Conservation (phyloP, 805 yeast genomes). For the Wickerhamia fluorescens region DNA sequence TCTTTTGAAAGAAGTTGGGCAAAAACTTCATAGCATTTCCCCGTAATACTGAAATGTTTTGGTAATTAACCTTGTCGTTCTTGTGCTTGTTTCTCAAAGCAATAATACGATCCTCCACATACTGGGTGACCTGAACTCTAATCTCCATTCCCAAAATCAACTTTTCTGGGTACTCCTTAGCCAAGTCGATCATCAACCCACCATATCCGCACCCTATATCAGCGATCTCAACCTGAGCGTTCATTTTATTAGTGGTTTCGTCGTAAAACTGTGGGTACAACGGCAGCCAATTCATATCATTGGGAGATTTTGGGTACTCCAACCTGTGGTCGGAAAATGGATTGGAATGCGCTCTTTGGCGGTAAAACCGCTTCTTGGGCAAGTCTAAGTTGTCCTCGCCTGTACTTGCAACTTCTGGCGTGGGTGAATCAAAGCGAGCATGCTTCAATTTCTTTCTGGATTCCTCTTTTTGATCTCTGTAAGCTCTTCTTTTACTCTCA, state of each 20-base stretch:
- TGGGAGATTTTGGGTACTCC: conserved; percentile 80
- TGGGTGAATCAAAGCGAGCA: conserved; percentile 33
- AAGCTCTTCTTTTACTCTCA: conserved; percentile 40
- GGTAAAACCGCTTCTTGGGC: conserved; percentile 80
- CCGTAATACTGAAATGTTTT: conserved; percentile 82
- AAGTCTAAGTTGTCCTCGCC: conserved; percentile 36
- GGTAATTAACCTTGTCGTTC: conserved; percentile 40
- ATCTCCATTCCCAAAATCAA: conserved; percentile 94
- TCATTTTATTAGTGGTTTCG: conserved; percentile 34
- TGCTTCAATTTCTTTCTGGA: conserved; percentile 39
- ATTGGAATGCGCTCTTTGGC: conserved; percentile 97
- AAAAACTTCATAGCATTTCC: conserved; percentile 97
- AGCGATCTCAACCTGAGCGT: conserved; percentile 70
- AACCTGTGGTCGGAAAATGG: conserved; percentile 94
- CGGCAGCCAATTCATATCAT: conserved; percentile 78
- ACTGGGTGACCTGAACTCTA: conserved; percentile 94
- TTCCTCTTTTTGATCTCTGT: conserved; percentile 42
- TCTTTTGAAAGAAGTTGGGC: conserved; percentile 84
- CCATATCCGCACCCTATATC: conserved; percentile 99
- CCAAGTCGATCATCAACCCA: conserved; percentile 74
- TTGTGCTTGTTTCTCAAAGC: conserved; percentile 65
- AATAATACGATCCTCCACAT: conserved; percentile 89
- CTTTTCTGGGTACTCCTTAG: conserved; percentile 67
- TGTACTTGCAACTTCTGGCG: conserved; percentile 12
- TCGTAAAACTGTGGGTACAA: conserved; percentile 60